Evolutionary conservation across 2,329 filamentous ascomycete species (phyloP).

Genomic region (Stachybotrys echinatus): DNA sequence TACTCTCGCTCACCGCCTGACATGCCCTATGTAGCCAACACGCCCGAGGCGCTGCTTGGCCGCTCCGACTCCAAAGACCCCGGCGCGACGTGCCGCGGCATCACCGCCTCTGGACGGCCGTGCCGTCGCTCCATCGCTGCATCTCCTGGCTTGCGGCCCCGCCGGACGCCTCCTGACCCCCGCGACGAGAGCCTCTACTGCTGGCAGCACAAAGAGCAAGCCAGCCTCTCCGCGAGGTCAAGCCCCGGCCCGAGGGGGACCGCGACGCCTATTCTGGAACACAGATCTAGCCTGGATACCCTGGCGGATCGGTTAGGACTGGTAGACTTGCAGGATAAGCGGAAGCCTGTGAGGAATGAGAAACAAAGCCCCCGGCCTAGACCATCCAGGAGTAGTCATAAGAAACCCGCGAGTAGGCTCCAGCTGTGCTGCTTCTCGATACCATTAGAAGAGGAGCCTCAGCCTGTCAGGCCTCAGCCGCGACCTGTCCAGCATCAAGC

Average conservation of each 20-base stretch:
- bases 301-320: conserved; percentile 74
- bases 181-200: conserved; percentile 68
- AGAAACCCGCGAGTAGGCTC: conserved; percentile 22
- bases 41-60: conserved; percentile 73
- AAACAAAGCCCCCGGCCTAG: conserved; percentile 12
- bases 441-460: conserved; percentile 37
- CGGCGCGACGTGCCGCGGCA: conserved; percentile 77
- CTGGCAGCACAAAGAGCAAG: conserved; percentile 94
- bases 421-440: conserved; percentile 48
- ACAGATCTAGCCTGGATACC: conserved; percentile 79
- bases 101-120: conserved; percentile 75
- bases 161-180: conserved; percentile 36
- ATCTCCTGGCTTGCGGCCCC: conserved; percentile 15
- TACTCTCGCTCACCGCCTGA: background rate
- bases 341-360: conserved; percentile 13
- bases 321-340: conserved; percentile 53
- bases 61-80: conserved; percentile 84
- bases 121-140: conserved; percentile 67
- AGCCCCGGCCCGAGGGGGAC: conserved; percentile 37
- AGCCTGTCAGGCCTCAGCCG: conserved; percentile 40
- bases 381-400: conserved; percentile 4
- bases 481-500: conserved; percentile 35
- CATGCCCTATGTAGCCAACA: conserved; percentile 45
- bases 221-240: conserved; percentile 41
- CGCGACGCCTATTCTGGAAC: conserved; percentile 51